Percentiles rank a stretch among this genome's conserved stretches.
Evolutionary conservation across 2,329 filamentous ascomycete species (phyloP).

Genomic region (Fusarium neocosmosporiellum): DNA sequence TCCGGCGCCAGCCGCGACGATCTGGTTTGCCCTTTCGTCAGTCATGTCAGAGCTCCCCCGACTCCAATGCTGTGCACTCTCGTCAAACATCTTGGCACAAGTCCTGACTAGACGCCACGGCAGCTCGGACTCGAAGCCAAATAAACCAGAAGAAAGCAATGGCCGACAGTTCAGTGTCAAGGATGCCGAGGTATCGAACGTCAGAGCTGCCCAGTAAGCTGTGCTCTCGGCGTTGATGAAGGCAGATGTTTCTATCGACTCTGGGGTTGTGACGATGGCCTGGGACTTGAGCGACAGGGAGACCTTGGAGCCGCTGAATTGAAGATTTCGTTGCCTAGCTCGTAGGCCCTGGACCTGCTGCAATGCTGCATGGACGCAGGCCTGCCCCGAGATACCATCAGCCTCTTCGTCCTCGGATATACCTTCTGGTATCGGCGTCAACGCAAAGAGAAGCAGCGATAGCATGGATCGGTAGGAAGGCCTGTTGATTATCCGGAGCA

Average conservation of each 20-base stretch:
- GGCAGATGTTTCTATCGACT: slow-evolving; percentile 43
- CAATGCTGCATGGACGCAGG: slow-evolving; percentile 54
- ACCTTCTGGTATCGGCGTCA: slow-evolving; percentile 53
- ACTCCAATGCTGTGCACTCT: slow-evolving; percentile 41
- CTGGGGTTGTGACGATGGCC: slow-evolving; percentile 39
- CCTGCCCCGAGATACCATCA: slow-evolving; percentile 53
- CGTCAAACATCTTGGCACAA: slow-evolving; percentile 44
- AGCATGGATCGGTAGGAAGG: slow-evolving; percentile 55
- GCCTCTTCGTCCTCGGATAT: slow-evolving; percentile 55
- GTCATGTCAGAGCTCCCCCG: slow-evolving; percentile 41
- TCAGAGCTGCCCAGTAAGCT: slow-evolving; percentile 55
- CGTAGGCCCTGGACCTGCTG: slow-evolving; percentile 54
- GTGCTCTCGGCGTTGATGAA: slow-evolving; percentile 53
- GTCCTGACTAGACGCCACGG: slow-evolving; percentile 45
- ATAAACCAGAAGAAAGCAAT: slow-evolving; percentile 52
- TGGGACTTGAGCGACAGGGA: slow-evolving; percentile 39
- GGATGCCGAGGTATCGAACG: slow-evolving; percentile 55
- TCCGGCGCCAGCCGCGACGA: slow-evolving; percentile 41
- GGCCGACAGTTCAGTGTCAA: slow-evolving; percentile 54
- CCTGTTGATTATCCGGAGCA: slow-evolving; percentile 54
- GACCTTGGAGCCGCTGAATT: slow-evolving; percentile 55
- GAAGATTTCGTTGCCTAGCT: slow-evolving; percentile 52
- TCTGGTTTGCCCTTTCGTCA: slow-evolving; percentile 46
- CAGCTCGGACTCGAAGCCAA: slow-evolving; percentile 46
- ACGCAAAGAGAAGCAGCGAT: slow-evolving; percentile 52